Conservation (phyloP, 2,329 filamentous ascomycete species). For the Colletotrichum caudatum region DNA sequence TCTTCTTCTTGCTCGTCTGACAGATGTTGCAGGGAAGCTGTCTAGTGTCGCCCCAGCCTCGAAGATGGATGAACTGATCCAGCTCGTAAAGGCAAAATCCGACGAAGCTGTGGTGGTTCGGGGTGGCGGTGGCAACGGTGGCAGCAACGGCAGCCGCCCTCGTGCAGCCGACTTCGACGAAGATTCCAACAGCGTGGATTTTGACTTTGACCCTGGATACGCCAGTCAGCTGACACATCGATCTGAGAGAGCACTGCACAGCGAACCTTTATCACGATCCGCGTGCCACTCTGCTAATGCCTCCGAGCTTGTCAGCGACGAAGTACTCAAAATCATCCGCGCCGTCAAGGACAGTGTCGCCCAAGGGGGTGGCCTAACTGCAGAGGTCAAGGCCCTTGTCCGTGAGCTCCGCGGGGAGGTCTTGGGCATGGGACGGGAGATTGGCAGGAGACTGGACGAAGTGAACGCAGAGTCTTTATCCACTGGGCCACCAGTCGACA, state of each 20-base stretch:
- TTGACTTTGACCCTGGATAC: slow-evolving; percentile 50
- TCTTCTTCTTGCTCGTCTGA: slow-evolving; percentile 73
- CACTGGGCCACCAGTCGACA: slow-evolving; percentile 61
- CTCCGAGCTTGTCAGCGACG: slow-evolving; percentile 76
- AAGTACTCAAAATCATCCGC: slow-evolving; percentile 84
- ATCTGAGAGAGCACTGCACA: slow-evolving; percentile 60
- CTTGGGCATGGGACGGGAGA: slow-evolving; percentile 91
- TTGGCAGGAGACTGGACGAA: slow-evolving; percentile 87
- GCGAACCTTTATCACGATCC: slow-evolving; percentile 56
- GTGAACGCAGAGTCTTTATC: slow-evolving; percentile 51
- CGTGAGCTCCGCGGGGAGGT: slow-evolving; percentile 92
- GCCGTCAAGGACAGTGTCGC: slow-evolving; percentile 92
- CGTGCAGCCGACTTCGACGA: slow-evolving; percentile 57
- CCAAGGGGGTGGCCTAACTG: slow-evolving; percentile 88
- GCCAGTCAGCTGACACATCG: slow-evolving; percentile 54
- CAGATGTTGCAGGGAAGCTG: slow-evolving; percentile 81
- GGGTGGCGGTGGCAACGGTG: slow-evolving; percentile 44
- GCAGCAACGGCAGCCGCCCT: slow-evolving; percentile 47
- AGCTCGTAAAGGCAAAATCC: slow-evolving; percentile 67
- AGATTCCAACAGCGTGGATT: slow-evolving; percentile 49
- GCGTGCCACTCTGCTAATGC: slow-evolving; percentile 59
- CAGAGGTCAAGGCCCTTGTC: slow-evolving; percentile 90
- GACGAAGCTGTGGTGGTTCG: slow-evolving; percentile 58
- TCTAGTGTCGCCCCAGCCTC: slow-evolving; percentile 68
- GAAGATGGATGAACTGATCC: slow-evolving; percentile 77